Evolutionary conservation across 1,284 basidiomycete species (phyloP).

Genomic region (Leccinum fallax): DNA sequence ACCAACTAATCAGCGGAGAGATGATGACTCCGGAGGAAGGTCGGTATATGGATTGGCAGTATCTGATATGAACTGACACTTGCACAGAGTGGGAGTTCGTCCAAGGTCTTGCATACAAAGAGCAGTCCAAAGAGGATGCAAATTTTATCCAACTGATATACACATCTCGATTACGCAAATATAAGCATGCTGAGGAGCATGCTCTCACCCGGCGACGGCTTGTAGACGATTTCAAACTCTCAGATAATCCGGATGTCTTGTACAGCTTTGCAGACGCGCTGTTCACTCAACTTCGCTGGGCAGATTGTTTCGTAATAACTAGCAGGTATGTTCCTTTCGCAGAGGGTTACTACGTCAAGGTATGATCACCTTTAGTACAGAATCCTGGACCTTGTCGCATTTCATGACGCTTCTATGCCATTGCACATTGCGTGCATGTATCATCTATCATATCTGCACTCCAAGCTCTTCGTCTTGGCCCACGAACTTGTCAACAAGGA

Average conservation of each 20-base stretch:
- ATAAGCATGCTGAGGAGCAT: conserved; percentile 83
- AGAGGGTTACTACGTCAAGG: background rate
- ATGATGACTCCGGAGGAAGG: conserved; percentile 95
- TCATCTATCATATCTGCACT: conserved; percentile 88
- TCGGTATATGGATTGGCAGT: conserved; percentile 35
- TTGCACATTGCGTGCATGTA: conserved; percentile 98
- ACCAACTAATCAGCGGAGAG: conserved; percentile 86
- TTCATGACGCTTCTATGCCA: conserved; percentile 87
- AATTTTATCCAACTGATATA: conserved; percentile 93
- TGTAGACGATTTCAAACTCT: conserved; percentile 77
- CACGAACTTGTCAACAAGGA: conserved; percentile 95
- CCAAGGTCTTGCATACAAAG: conserved; percentile 78
- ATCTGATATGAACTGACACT: conserved; percentile 6
- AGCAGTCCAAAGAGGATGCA: conserved; percentile 86
- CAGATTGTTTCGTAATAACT: conserved; percentile 92
- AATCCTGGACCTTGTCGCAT: conserved; percentile 78
- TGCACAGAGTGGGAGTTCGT: conserved; percentile 92
- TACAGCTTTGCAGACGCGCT: conserved; percentile 91
- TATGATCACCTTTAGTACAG: conserved; percentile 43
- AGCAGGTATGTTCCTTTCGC: conserved; percentile 53
- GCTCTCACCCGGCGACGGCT: conserved; percentile 73
- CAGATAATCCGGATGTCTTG: conserved; percentile 90
- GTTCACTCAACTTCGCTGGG: conserved; percentile 88
- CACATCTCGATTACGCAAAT: conserved; percentile 88
- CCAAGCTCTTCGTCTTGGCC: conserved; percentile 92